phyloP scores from a whole-genome alignment of 768 basidiomycete species.

The Mycena capillaripes region DNA sequence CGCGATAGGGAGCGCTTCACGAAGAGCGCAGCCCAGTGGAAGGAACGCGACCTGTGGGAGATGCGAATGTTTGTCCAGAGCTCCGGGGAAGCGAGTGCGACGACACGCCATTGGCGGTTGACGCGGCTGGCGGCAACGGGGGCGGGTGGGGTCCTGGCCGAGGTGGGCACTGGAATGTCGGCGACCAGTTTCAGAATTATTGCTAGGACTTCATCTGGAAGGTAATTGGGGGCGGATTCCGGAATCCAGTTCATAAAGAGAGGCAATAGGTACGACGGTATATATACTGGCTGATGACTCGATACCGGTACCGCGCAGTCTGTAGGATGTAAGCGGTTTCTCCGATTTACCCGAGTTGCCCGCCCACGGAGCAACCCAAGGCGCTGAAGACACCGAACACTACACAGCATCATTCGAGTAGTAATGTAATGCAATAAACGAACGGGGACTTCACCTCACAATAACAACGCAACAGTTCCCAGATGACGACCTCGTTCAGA shows the following conservation, averaged over 20 bases:
- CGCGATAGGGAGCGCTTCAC: not conserved
- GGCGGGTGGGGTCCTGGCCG: not conserved
- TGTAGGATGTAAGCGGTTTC: too few species aligned
- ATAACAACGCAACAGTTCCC: too few species aligned
- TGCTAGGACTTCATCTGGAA: conserved; percentile 15
- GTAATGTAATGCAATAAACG: too few species aligned
- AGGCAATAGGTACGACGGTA: not conserved
- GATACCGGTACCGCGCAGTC: too few species aligned
- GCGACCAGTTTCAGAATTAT: conserved; percentile 4
- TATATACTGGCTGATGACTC: too few species aligned
- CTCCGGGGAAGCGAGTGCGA: conserved; percentile 10
- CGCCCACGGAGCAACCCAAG: too few species aligned
- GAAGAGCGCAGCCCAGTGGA: not conserved
- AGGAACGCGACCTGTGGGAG: not conserved
- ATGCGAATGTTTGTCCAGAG: conserved; percentile 23
- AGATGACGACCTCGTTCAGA: too few species aligned
- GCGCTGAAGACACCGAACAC: too few species aligned
- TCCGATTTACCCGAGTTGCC: too few species aligned
- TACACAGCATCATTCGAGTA: too few species aligned
- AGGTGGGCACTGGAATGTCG: not conserved
- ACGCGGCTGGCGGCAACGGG: conserved; percentile 11
- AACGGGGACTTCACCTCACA: too few species aligned
- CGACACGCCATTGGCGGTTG: conserved; percentile 10
- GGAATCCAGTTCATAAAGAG: not conserved
- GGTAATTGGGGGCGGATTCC: not conserved